Evolutionary conservation across 352 stramenopile species (phyloP), one percentile per base, ranked within the genome.

Genomic region (Pythium brassicae): DNA sequence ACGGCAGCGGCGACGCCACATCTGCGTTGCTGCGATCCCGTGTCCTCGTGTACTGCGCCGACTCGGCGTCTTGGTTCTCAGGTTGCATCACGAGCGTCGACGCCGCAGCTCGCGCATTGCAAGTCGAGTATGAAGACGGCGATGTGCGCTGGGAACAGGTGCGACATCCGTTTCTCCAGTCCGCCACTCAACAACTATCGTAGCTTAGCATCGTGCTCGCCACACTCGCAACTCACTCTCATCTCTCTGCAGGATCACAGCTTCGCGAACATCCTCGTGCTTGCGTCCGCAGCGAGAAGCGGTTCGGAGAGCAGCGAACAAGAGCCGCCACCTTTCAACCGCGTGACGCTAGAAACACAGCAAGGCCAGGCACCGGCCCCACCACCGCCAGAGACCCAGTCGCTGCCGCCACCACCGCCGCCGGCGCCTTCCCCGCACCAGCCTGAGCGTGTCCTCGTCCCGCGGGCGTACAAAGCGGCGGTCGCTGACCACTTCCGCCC

Each of bases 101-200:
- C 27, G 46, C 20, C 22, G 48, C 53, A 27, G 50, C 53, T 2
- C n/a, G 57, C 19, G 54, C 46, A 20, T 27, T 87, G 10, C 59
- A 69, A 34, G 56, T 83, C 26, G 35, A 65, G 12, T 87, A 83
- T 49, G 70, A 85, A n/a, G 71, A 84, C 26, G 69, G 72, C 23
- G 76, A 84, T 35, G 53, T 57, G 25, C 69, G 73, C 20, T 87
- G 74, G 74, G 62, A 84, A 15, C 53, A 62, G 53, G 68, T 76
- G 66, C 20, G 48, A 7, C 20, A 14, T 10, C 11, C 14, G 27
- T 20, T 29, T 26, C 25, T 37, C 5, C 6, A 37, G 8, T 37
- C 32, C 14, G 32, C 32, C 14, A 37, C 32, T n/a, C 37, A 29
- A 50, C 5, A 43, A 19, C 14, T n/a, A n/a, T n/a, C n/a, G n/a